Percentiles rank a stretch among this genome's conserved stretches.
phyloP scores from a whole-genome alignment of 2,329 filamentous ascomycete species.

The Penicillium sp. region DNA sequence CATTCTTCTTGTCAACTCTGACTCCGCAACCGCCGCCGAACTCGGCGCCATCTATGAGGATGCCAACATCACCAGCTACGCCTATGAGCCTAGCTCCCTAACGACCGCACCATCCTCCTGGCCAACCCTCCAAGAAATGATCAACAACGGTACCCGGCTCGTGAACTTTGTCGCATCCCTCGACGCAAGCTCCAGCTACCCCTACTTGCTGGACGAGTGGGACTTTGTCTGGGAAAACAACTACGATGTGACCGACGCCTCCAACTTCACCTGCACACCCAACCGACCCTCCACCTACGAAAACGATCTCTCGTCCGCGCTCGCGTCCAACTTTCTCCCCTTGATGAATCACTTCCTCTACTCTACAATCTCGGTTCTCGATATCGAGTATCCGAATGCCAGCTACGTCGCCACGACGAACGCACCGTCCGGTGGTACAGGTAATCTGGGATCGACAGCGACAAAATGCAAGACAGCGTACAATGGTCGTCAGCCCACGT shows the following conservation, averaged over 20 bases:
- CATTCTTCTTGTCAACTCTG: slow-evolving; percentile 70
- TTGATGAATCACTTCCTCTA: slow-evolving; percentile 82
- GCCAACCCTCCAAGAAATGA: slow-evolving; percentile 72
- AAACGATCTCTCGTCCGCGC: slow-evolving; percentile 50
- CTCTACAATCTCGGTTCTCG: slow-evolving; percentile 47
- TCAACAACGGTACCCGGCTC: slow-evolving; percentile 63
- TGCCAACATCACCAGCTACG: slow-evolving; percentile 62
- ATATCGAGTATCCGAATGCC: slow-evolving; percentile 63
- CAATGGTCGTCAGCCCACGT: slow-evolving; percentile 64
- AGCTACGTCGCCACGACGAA: slow-evolving; percentile 65
- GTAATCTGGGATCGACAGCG: slow-evolving; percentile 53
- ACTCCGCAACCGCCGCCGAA: slow-evolving; percentile 55
- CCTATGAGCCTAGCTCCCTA: slow-evolving; percentile 56
- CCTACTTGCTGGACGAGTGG: slow-evolving; percentile 47
- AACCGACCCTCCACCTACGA: slow-evolving; percentile 61
- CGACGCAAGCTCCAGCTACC: slow-evolving; percentile 33
- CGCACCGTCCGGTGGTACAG: slow-evolving; percentile 56
- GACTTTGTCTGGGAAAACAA: slow-evolving; percentile 67
- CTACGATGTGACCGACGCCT: slow-evolving; percentile 62
- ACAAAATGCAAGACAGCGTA: slow-evolving; percentile 56
- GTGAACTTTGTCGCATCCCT: slow-evolving; percentile 67
- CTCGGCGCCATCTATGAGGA: slow-evolving; percentile 57
- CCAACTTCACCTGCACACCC: slow-evolving; percentile 71
- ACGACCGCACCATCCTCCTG: slow-evolving; percentile 53
- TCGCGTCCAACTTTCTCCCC: slow-evolving; percentile 62